Evolutionary conservation across 257 asterid genomes (phyloP), one percentile per base, ranked within the genome.

Genomic region (Solanum clarkiae): DNA sequence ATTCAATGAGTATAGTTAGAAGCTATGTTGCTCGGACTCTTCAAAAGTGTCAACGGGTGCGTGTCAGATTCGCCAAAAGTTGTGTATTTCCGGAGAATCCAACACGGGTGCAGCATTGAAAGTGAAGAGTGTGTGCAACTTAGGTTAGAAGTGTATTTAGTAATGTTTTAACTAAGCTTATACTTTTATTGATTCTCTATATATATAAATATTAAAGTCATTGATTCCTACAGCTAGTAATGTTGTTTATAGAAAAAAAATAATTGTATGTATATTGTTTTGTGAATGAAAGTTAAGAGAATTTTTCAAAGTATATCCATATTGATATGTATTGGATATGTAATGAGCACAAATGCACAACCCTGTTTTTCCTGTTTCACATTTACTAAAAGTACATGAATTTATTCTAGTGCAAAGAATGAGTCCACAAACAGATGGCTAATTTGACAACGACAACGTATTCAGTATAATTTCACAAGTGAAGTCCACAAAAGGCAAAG

Each of bases 1-100:
- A 81, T 75, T 87, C 49, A 84, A 84, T 86, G 88, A 86, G 47
- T 81, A 87, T 85, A 84, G 75, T 66, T 85, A 84, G 42, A 36
- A 36, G 42, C 42, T 36, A 36, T 36, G 42, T 36, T 36, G 42
- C 42, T 36, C 42, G 42, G 42, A 36, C 42, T 36, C 42, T 36
- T 36, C 6, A 36, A 36, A 36, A 36, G 42, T 36, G 42, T 36
- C 6, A 36, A 6, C 6, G 6, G 42, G 42, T 36, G 42, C 42
- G 1, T 5, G 42, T 36, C 42, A 36, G 42, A 36, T 36, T 36
- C 1, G 0, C 7, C 42, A 36, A 36, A 36, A 36, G 42, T 36
- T 4, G 6, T 36, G 6, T 36, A 36, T 36, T 5, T 36, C 1
- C 7, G 1, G 2, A 36, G 42, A 36, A 36, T 36, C 1, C 42